phyloP scores from a whole-genome alignment of 73 alveolate genomes.

The Paramecium primaurelia region DNA sequence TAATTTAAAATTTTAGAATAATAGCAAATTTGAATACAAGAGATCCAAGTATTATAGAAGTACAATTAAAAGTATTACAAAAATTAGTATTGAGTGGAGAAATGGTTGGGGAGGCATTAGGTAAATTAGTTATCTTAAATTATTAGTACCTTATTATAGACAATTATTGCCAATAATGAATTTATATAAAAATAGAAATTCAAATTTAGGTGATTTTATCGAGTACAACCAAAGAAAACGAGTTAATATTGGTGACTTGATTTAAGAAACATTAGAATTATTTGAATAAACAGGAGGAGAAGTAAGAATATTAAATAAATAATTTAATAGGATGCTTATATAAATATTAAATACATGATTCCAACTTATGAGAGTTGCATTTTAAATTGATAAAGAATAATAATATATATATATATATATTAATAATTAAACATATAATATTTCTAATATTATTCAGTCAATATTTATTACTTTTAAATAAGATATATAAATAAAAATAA shows the following conservation, averaged over 20 bases:
- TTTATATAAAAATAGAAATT: slow-evolving; percentile 92
- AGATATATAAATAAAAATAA: too few relatives aligned
- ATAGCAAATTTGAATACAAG: slow-evolving; percentile 98
- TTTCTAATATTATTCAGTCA: background rate
- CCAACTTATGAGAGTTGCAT: slow-evolving; percentile 99
- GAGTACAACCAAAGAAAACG: slow-evolving; percentile 97
- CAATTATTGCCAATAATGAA: slow-evolving; percentile 97
- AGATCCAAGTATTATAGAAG: slow-evolving; percentile 95
- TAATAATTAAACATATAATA: background rate
- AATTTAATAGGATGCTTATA: slow-evolving; percentile 94
- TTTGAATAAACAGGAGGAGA: slow-evolving; percentile 98
- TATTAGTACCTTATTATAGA: slow-evolving; percentile 98
- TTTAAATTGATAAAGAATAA: slow-evolving; percentile 63
- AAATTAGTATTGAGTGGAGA: slow-evolving; percentile 95
- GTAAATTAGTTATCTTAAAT: background rate
- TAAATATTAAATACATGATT: slow-evolving; percentile 99
- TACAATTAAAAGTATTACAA: slow-evolving; percentile 95
- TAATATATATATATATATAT: background rate
- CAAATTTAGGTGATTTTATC: slow-evolving; percentile 91
- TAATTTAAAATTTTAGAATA: background rate
- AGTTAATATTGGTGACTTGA: slow-evolving; percentile 89
- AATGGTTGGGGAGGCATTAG: slow-evolving; percentile 98
- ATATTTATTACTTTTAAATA: too few relatives aligned
- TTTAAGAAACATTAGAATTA: slow-evolving; percentile 94
- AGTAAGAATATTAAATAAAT: background rate